Evolutionary conservation across 2,329 filamentous ascomycete genomes (phyloP), one percentile per base, ranked within the genome.

Genomic region (Clarireedia monteithiana): DNA sequence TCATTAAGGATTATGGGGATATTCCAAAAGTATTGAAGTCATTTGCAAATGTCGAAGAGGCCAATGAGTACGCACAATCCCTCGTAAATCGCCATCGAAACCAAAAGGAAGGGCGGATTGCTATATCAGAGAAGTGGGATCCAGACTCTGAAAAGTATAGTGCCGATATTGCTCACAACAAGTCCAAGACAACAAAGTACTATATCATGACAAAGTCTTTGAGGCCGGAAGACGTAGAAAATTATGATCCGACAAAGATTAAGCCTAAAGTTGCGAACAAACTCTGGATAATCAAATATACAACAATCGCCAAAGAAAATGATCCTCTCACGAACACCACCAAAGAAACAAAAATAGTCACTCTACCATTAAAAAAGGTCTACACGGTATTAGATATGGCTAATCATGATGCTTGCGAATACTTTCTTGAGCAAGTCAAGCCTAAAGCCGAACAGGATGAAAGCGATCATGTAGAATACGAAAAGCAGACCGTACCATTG

Each of bases 401-500:
- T 1, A 64, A 64, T 17, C 53, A 61, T 44, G 59, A 54, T 23
- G 62, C 62, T 5, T 55, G 36, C 12, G 55, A 59, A 12, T 49
- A 56, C 10, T 7, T 62, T 2, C n/a, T 57, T 14, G 17, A 51
- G 2, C 42, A 47, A 17, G 2, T 60, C 1, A 54, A 52, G 36
- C 62, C 62, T 2, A 44, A 6, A 42, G 60, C 58, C 6, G n/a
- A 57, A 27, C 10, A 60, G 4, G 24, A 57, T 6, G n/a, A 47
- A 10, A 6, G 20, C 7, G 17, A 58, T 14, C 34, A 44, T 2
- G 30, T 2, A 12, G 0, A 2, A 0, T 55, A 44, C n/a, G 17
- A 52, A 6, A 24, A 58, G 6, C 15, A 39, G 0, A 5, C 34
- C 2, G 24, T 27, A 1, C 7, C 47, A 0, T 4, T n/a, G n/a